Evolutionary conservation across 2,329 filamentous ascomycete genomes (phyloP).

Genomic region (Apiospora arundinis): DNA sequence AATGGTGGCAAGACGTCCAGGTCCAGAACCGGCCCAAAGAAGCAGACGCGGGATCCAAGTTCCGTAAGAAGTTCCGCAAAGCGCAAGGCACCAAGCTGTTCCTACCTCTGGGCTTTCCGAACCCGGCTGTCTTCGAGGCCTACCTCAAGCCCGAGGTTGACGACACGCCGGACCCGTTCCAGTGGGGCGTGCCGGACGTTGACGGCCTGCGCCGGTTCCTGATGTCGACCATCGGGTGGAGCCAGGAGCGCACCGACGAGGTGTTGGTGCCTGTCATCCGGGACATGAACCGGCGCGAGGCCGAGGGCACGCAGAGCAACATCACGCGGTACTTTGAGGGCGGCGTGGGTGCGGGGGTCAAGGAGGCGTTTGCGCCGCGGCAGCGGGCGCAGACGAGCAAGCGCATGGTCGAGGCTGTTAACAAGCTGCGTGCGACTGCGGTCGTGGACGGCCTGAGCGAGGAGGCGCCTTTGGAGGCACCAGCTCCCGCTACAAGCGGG

Average conservation of each 20-base stretch:
- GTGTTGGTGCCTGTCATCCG: conserved; percentile 93
- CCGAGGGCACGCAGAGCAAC: conserved; percentile 93
- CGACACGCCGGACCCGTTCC: conserved; percentile 75
- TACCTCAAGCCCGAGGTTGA: conserved; percentile 91
- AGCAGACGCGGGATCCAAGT: conserved; percentile 65
- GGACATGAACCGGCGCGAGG: conserved; percentile 89
- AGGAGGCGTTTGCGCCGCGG: conserved; percentile 73
- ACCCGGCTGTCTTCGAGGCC: conserved; percentile 76
- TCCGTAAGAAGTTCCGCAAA: conserved; percentile 86
- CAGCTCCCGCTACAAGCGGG: background rate
- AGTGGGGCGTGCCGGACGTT: conserved; percentile 95
- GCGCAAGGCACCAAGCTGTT: conserved; percentile 84
- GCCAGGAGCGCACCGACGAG: conserved; percentile 89
- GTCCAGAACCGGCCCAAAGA: conserved; percentile 66
- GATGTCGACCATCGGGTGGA: conserved; percentile 94
- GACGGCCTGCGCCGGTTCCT: conserved; percentile 84
- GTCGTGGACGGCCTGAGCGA: conserved; percentile 22
- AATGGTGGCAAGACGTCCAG: conserved; percentile 89
- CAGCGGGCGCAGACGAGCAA: conserved; percentile 71
- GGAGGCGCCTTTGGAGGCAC: background rate
- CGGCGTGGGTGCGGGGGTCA: conserved; percentile 69
- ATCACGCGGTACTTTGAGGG: conserved; percentile 94
- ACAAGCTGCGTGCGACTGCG: conserved; percentile 66
- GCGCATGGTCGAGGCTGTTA: conserved; percentile 78
- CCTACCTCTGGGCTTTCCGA: conserved; percentile 80